Evolutionary conservation across 768 basidiomycete species (phyloP).

Genomic region (Podaxis pistillaris): DNA sequence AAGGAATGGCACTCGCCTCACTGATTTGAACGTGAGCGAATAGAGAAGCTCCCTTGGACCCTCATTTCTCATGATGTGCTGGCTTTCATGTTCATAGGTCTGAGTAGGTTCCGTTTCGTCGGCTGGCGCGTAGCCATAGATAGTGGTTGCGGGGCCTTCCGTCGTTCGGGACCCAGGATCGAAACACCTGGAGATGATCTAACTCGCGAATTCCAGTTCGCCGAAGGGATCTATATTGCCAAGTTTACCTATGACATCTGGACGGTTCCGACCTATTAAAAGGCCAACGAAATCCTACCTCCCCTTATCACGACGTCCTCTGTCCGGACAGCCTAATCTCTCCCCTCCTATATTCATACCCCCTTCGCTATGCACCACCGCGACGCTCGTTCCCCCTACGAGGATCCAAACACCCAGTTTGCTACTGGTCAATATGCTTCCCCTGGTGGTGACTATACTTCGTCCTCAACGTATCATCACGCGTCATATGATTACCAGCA

Average conservation of each 20-base stretch:
- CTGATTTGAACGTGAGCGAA: constrained; percentile 30
- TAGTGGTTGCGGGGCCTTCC: constrained; percentile 33
- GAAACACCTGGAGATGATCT: constrained; percentile 37
- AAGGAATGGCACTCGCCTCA: constrained; percentile 26
- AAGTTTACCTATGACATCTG: constrained; percentile 41
- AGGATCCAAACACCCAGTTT: constrained; percentile 32
- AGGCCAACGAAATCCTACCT: constrained; percentile 28
- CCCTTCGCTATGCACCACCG: constrained; percentile 37
- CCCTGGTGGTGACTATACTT: constrained; percentile 28
- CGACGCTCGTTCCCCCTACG: constrained; percentile 43
- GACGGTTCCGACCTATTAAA: constrained; percentile 46
- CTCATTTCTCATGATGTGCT: constrained; percentile 20
- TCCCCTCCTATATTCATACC: constrained; percentile 13
- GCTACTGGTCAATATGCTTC: constrained; percentile 27
- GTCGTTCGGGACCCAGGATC: constrained; percentile 42
- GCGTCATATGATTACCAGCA: constrained; percentile 26
- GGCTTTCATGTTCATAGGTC: constrained; percentile 13
- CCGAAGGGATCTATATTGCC: constrained; percentile 26
- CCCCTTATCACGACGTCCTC: constrained; percentile 26
- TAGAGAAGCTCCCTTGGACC: constrained; percentile 29
- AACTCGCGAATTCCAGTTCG: constrained; percentile 29
- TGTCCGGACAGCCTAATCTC: constrained; percentile 17
- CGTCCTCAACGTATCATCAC: constrained; percentile 22
- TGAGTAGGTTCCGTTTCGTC: constrained; percentile 30
- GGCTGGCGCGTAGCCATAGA: constrained; percentile 35